phyloP scores from a whole-genome alignment of 331 rosid species.

The Pyrus hybrid region DNA sequence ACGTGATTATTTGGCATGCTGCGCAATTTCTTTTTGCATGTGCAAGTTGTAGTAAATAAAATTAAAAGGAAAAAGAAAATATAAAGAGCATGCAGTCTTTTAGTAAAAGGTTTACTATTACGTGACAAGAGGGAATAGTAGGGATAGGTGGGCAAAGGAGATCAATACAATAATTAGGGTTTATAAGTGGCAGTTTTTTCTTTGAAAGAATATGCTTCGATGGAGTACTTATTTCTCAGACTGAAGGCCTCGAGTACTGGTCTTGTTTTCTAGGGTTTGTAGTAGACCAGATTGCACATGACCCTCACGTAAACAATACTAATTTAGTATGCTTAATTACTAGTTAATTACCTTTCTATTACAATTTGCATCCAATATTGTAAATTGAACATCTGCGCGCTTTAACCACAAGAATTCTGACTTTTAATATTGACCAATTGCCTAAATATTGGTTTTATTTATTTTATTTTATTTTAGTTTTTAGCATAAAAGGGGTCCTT shows the following conservation, averaged over 20 bases:
- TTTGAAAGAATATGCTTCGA: not conserved
- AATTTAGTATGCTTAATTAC: not conserved
- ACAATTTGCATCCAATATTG: not conserved
- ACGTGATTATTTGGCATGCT: not conserved
- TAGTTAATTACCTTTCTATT: not conserved
- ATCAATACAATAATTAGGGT: not conserved
- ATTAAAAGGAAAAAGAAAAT: not conserved
- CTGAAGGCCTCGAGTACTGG: not conserved
- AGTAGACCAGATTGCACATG: not conserved
- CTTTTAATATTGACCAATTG: not conserved
- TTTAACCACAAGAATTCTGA: not conserved
- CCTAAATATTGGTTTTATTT: not conserved
- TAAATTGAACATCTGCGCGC: not conserved
- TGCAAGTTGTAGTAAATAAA: constrained; percentile 5
- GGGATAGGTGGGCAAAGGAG: not conserved
- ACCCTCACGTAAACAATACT: not conserved
- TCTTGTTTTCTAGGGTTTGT: not conserved
- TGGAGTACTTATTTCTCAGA: not conserved
- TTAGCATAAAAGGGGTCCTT: not conserved
- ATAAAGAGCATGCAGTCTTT: not conserved
- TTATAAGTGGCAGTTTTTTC: not conserved
- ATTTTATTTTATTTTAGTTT: not conserved
- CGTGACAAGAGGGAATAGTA: not conserved
- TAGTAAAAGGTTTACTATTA: not conserved
- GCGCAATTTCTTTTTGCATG: not conserved